Base-by-base conservation (phyloP, 2,329 filamentous ascomycete genomes). In the Beauveria caledonica region DNA sequence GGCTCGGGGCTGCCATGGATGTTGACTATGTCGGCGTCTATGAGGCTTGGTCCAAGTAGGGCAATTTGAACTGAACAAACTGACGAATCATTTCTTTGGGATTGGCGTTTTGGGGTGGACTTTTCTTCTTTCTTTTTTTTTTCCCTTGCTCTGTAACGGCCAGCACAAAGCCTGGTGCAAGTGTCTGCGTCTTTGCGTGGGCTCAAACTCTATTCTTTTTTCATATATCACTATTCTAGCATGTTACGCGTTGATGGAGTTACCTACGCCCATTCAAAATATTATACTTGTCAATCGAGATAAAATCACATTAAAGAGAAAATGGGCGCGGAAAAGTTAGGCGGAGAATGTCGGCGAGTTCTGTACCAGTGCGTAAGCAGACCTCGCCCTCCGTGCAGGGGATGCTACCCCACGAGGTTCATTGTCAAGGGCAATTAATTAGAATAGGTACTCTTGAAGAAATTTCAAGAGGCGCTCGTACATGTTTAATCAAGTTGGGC, bases 11-110 rank as follows among this genome's bases (percentile, higher is more conserved):
- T 8, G 65, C 65, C 11, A 72, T 77, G 71, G 71, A 76, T 63
- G 67, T 77, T 19, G 70, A 73, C 48, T 76, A 76, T 62, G 72
- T 77, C 19, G 73, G 68, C n/a, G 72, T 73, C 15, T 76, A 69
- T 45, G 45, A 50, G 13, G 13, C 23, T 10, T 55, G 40, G 52
- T 55, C 23, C 17, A 17, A 29, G 25, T 44, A n/a, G 17, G 4
- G 44, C n/a, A 21, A 2, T 45, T 45, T 29, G 13, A 15, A n/a
- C 13, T 27, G 13, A 17, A 33, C 11, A n/a, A 5, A 0, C 4
- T 15, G 7, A 49, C 19, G 27, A 33, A 23, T 29, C 8, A 11
- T 50, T 33, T 19, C 19, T 33, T 50, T 49, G 29, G 46, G 25
- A 17, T 15, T 5, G 33, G 33, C 33, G 15, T 40, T 25, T 13